Percentiles rank a stretch among this genome's conserved stretches.
Conservation (phyloP, 73 alveolate species). For the Paramecium octaurelia region DNA sequence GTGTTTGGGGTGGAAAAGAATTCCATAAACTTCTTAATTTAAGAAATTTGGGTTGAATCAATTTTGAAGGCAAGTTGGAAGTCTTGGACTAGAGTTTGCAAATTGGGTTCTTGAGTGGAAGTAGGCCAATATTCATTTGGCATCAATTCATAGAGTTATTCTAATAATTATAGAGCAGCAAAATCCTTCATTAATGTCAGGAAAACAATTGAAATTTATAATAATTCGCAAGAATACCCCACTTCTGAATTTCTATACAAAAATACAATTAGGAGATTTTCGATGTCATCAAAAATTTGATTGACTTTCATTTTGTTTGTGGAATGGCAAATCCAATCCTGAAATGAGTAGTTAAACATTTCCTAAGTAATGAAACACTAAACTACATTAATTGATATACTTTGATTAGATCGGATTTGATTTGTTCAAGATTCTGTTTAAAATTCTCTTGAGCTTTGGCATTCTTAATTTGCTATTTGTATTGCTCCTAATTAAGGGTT, state of each 20-base stretch:
- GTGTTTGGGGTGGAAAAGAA: background rate
- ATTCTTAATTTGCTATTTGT: background rate
- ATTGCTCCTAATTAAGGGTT: background rate
- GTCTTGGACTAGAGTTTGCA: background rate
- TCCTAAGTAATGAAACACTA: conserved; percentile 22
- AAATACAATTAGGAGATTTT: background rate
- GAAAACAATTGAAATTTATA: background rate
- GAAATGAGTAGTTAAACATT: background rate
- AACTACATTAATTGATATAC: background rate
- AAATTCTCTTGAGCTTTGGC: background rate
- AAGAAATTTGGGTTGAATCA: background rate
- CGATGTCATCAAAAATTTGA: background rate
- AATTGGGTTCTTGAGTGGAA: background rate
- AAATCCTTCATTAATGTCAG: background rate
- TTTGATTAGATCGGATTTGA: background rate
- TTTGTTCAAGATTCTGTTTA: background rate
- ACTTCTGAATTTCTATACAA: background rate
- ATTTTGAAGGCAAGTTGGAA: background rate
- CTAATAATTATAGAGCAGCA: background rate
- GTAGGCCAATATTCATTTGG: conserved; percentile 10
- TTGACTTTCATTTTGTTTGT: background rate
- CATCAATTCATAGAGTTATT: background rate
- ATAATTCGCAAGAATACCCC: background rate
- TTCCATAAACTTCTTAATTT: background rate
- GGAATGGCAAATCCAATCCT: conserved; percentile 22